Percentiles rank a stretch among this genome's conserved stretches.
phyloP scores from a whole-genome alignment of 2,329 filamentous ascomycete species.

The Neopestalotiopsis sp. region DNA sequence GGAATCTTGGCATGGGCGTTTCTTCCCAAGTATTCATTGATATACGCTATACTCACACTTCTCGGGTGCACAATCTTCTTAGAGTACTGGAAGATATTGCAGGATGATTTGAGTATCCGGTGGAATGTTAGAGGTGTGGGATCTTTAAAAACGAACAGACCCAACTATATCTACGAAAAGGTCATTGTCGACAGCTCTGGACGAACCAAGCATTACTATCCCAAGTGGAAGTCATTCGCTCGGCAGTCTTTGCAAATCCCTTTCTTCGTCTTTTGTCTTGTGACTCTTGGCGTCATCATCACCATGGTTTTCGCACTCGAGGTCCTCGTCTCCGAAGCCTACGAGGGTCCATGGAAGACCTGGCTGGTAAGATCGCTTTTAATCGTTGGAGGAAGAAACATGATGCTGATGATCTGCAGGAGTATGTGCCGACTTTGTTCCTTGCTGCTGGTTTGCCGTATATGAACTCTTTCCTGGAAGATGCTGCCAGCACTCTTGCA shows the following conservation, averaged over 20 bases:
- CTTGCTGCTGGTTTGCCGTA: constrained; percentile 71
- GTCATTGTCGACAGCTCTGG: constrained; percentile 68
- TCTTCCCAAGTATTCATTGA: constrained; percentile 71
- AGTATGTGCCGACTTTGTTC: constrained; percentile 75
- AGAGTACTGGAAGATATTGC: constrained; percentile 81
- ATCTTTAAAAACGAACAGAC: constrained; percentile 68
- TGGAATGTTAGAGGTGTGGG: constrained; percentile 77
- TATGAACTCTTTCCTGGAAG: constrained; percentile 67
- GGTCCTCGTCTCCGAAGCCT: constrained; percentile 77
- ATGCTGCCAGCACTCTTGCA: constrained; percentile 66
- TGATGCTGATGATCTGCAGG: constrained; percentile 44
- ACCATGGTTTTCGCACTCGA: constrained; percentile 75
- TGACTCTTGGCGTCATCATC: constrained; percentile 70
- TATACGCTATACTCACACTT: constrained; percentile 70
- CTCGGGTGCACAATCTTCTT: constrained; percentile 77
- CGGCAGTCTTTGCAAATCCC: constrained; percentile 74
- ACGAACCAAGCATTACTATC: constrained; percentile 66
- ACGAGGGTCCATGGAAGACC: constrained; percentile 71
- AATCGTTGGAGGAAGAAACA: constrained; percentile 10
- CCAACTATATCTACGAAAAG: constrained; percentile 69
- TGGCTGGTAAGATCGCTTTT: constrained; percentile 56
- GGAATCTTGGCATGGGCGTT: constrained; percentile 73
- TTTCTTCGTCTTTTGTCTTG: constrained; percentile 65
- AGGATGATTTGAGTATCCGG: constrained; percentile 72
- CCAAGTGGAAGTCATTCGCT: constrained; percentile 66